Base-by-base conservation (phyloP, 805 yeast genomes). In the Ogataea pignaliae region DNA sequence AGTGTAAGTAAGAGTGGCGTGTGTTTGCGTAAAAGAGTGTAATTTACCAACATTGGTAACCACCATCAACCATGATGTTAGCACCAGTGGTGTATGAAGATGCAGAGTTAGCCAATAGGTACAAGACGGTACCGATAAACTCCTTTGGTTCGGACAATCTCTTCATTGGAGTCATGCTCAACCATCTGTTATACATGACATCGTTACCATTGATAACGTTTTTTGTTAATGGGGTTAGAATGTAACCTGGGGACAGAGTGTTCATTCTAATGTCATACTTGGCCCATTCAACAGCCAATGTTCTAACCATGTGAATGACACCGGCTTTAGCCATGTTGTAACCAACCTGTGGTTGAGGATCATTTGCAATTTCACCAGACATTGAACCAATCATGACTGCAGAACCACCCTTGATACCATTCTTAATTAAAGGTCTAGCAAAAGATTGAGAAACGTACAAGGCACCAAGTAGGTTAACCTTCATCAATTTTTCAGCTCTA, bases 321-420 rank as follows among this genome's bases (percentile, higher is more conserved):
- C 90, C 93, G 14, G 93, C 93, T 70, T 85, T 85, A 55, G 91
- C 75, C 85, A 83, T 81, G 73, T 85, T 85, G 75, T 85, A 85
- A 54, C 85, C 85, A 51, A 79, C 75, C 65, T 83, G 89, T 16
- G 87, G 87, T 63, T 83, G 89, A 31, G 90, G 90, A 61, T 79
- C 83, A 64, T 83, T 83, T 49, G 83, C 88, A 54, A 83, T 81
- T 47, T 81, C 74, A 43, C 88, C 90, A 8, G 86, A 79, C 89
- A 83, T 83, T 47, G 88, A 82, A n/a, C 86, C 89, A 53, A 83
- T 75, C 65, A 83, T 70, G 46, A 83, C 81, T 50, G 79, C 72
- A 7, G 88, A 80, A 30, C 84, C 87, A 26, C 75, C 69, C 48
- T 65, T 69, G 48, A 71, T 65, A 56, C 73, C 73, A 60, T 73